Conservation (phyloP, 176 grass and related monocot species). For the Triticum timopheevii region DNA sequence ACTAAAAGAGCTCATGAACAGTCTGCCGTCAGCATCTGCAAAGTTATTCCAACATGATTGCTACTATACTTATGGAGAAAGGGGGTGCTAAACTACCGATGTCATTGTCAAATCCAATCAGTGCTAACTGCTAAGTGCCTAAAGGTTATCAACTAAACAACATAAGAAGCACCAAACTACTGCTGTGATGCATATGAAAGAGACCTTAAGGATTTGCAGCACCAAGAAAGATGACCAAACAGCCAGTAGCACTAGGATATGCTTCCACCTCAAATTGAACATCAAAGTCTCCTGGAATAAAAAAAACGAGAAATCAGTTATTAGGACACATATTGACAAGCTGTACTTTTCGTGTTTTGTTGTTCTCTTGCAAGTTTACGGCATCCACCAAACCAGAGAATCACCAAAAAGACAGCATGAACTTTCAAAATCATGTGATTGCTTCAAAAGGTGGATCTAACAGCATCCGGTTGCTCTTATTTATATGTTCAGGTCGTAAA, state of each 20-base stretch:
- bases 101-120: slow-evolving; percentile 2
- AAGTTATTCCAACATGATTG: not conserved
- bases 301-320: slow-evolving; percentile 8
- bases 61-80: not conserved
- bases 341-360: not conserved
- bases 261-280: slow-evolving; percentile 91
- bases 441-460: slow-evolving; percentile 7
- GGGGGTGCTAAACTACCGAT: not conserved
- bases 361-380: slow-evolving; percentile 21
- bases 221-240: slow-evolving; percentile 74
- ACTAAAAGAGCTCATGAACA: not conserved
- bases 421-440: not conserved
- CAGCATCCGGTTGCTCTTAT: not conserved
- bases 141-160: not conserved
- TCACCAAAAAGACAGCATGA: not conserved
- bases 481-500: not conserved
- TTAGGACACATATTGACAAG: slow-evolving; percentile 2
- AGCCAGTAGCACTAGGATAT: slow-evolving; percentile 62
- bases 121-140: too few relatives aligned
- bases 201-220: slow-evolving; percentile 87
- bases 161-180: not conserved
- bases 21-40: not conserved
- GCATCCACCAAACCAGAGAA: slow-evolving; percentile 14
- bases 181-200: not conserved
- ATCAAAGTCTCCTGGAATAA: slow-evolving; percentile 60